Base-by-base conservation (phyloP, 805 yeast genomes). In the Starmerella davenportii region DNA sequence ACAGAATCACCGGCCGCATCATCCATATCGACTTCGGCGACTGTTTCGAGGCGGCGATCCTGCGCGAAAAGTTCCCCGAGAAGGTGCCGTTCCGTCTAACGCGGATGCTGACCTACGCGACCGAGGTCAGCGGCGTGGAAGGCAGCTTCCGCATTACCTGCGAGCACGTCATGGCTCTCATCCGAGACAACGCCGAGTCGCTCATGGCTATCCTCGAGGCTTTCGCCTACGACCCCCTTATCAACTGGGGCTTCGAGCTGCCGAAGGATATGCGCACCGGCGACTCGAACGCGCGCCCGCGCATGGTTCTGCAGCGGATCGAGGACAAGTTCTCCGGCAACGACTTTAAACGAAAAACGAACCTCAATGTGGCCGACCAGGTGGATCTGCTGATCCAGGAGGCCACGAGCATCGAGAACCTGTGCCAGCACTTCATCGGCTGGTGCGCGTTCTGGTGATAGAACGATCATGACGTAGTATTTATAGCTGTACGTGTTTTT, bases 381-480 rank as follows among this genome's bases (percentile, higher is more conserved):
- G 96, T 90, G 29, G 96, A 90, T 50, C 77, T 76, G 54, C 63
- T 90, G 54, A 90, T 90, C 37, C 93, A 80, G 51, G 95, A 90
- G 55, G 96, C 98, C 2, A 90, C 96, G 0, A 78, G 93, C 36
- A 92, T 87, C 23, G 96, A 90, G 55, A 90, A 90, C 51, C 61
- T 90, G 39, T 90, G 96, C 53, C 95, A 84, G 59, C 98, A 87
- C 59, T 90, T 80, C 55, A 79, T 90, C 44, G 99, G 99, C 16
- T 90, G 99, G 99, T 90, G 99, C 61, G 80, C 96, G 1, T 90
- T 87, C 70, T 90, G 98, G 96, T 87, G 52, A 36, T n/a, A n/a
- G n/a, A n/a, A n/a, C n/a, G n/a, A n/a, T n/a, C n/a, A n/a, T n/a
- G n/a, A n/a, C 13, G 8, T 28, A n/a, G 17, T 34, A 13, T 34